These are phyloP conservation scores for Lipomyces lipofer DNA, from an alignment of 805 yeast genomes.

Conservation along the genomic window DNA sequence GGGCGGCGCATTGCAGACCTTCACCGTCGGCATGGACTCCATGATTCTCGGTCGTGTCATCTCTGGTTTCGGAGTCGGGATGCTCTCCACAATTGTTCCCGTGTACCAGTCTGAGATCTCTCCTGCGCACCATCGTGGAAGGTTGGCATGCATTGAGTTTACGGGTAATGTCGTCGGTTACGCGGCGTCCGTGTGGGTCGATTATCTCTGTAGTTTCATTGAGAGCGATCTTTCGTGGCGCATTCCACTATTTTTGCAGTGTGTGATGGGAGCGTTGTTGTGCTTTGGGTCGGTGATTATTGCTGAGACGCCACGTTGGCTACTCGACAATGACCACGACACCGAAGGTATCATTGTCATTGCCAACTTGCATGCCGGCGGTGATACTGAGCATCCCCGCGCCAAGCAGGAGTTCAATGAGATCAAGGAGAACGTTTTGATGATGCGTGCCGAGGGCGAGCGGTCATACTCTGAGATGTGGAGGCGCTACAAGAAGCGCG, in stretches of 20 bases:
- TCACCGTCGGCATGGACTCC: slow-evolving; percentile 52
- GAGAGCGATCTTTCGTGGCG: slow-evolving; percentile 71
- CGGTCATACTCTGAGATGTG: slow-evolving; percentile 73
- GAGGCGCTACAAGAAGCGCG: slow-evolving; percentile 69
- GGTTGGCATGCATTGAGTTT: slow-evolving; percentile 82
- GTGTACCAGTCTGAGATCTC: slow-evolving; percentile 86
- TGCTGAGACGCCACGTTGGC: slow-evolving; percentile 90
- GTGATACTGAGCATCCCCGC: slow-evolving; percentile 64
- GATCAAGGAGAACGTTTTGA: slow-evolving; percentile 76
- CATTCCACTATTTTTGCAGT: slow-evolving; percentile 73
- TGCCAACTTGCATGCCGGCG: slow-evolving; percentile 78
- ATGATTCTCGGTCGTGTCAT: slow-evolving; percentile 76
- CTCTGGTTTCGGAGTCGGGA: slow-evolving; percentile 85
- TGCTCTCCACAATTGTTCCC: slow-evolving; percentile 80
- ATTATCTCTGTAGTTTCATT: slow-evolving; percentile 69
- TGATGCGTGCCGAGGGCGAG: slow-evolving; percentile 81
- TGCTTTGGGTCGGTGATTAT: slow-evolving; percentile 74
- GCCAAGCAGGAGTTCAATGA: slow-evolving; percentile 75
- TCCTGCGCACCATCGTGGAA: slow-evolving; percentile 83
- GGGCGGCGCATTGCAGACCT: slow-evolving; percentile 76
- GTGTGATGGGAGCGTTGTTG: slow-evolving; percentile 66
- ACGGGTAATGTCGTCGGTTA: slow-evolving; percentile 85
- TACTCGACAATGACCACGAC: slow-evolving; percentile 73
- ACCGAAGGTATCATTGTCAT: slow-evolving; percentile 82
- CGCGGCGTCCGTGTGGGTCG: slow-evolving; percentile 82